Base-by-base conservation (phyloP, 805 yeast genomes). In the Tetrapisispora fleetii region DNA sequence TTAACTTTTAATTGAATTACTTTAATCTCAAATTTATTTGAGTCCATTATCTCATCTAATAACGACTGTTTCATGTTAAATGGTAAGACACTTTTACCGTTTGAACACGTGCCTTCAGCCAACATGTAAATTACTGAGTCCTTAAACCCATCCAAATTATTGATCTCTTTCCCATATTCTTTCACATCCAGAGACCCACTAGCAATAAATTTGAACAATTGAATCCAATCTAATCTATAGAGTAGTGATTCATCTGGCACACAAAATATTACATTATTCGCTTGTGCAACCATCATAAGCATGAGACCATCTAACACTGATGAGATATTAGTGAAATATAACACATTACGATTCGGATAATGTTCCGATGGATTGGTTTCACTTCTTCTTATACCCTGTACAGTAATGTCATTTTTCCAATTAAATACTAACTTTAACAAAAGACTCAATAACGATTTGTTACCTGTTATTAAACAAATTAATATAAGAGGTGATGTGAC, bases 31-130 rank as follows among this genome's bases (percentile, higher is more conserved):
- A 42, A 30, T 28, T n/a, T 37, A 36, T 24, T n/a, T 5, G 30
- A 28, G 44, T 48, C 54, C 4, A 58, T 22, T 33, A 67, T 55
- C 2, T 47, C 45, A 14, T 53, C 49, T 46, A 68, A 54, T 6
- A 51, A 32, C 0, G 21, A 14, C n/a, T 59, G 62, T 6, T 51
- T 52, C 13, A 67, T 40, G 4, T 69, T 67, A 48, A 85, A 76
- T 3, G 87, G 79, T 52, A 90, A 71, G 1, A 90, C 60, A 0
- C 89, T 80, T 52, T 81, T 80, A 45, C 95, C 93, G 60, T 90
- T 91, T 0, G 95, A 79, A 0, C 95, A 74, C 0, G 95, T 85
- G 0, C 95, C 95, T 59, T 89, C 97, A 2, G 82, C 72, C 50
- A 88, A 79, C 21, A 84, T 55, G 46, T 75, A 81, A 4, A 79